Percentiles rank a stretch among this genome's conserved stretches.
phyloP scores from a whole-genome alignment of 768 basidiomycete species.

The Auriscalpium vulgare region DNA sequence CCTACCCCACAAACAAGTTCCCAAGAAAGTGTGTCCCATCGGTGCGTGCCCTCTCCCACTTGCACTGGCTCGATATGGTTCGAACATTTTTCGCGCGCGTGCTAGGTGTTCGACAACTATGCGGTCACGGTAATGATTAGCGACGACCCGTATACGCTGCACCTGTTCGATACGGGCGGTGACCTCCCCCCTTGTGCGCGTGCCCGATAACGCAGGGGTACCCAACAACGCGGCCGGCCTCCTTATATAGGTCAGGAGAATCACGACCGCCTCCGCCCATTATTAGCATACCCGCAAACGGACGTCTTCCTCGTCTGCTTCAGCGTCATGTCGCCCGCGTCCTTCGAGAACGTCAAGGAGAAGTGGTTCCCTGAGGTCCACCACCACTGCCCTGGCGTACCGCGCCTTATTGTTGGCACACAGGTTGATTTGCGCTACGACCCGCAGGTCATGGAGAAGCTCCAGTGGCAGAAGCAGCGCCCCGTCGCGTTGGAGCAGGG shows the following conservation, averaged over 20 bases:
- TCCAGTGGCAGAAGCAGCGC: constrained; percentile 91
- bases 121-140: constrained; percentile 99
- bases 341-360: constrained; percentile 99
- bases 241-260: constrained; percentile 92
- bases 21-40: constrained; percentile 99
- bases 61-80: not conserved
- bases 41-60: constrained; percentile 41
- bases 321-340: constrained; percentile 96
- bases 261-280: constrained; percentile 96
- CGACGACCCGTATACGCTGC: constrained; percentile 97
- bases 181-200: constrained; percentile 25
- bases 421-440: constrained; percentile 97
- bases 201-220: constrained; percentile 2
- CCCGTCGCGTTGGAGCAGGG: constrained; percentile 86
- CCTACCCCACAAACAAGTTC: constrained; percentile 97
- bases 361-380: constrained; percentile 99
- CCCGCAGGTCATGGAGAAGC: constrained; percentile 86
- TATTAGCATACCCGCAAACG: constrained; percentile 99
- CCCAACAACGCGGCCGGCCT: constrained; percentile 6
- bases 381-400: constrained; percentile 98
- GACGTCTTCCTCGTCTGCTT: constrained; percentile 99
- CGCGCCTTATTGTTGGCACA: constrained; percentile 98
- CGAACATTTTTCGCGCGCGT: constrained; percentile 8
- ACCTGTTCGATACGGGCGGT: constrained; percentile 98
- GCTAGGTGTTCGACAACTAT: constrained; percentile 91